These are phyloP conservation scores for Ustilago hordei DNA, from an alignment of 1,284 basidiomycete species.

Conservation along the genomic window DNA sequence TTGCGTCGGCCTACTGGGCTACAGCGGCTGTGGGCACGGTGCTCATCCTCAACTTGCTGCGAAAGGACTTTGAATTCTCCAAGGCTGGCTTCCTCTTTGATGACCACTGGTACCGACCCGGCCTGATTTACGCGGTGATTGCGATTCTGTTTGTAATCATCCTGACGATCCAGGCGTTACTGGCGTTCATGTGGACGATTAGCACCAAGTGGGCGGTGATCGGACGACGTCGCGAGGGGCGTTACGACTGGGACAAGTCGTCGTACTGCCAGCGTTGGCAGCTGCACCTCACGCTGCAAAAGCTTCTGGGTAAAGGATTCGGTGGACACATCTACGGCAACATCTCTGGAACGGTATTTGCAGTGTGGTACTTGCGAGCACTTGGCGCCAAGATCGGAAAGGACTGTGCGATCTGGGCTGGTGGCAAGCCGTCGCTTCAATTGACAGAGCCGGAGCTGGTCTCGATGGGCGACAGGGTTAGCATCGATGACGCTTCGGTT, in stretches of 20 bases:
- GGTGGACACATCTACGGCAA: constrained; percentile 67
- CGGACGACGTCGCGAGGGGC: constrained; percentile 67
- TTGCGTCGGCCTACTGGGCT: constrained; percentile 68
- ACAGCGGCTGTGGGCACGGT: constrained; percentile 66
- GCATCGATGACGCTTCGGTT: constrained; percentile 68
- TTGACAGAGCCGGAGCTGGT: constrained; percentile 69
- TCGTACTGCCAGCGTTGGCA: constrained; percentile 70
- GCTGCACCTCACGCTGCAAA: constrained; percentile 65
- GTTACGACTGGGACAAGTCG: constrained; percentile 70
- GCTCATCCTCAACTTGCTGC: constrained; percentile 62
- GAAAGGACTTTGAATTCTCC: constrained; percentile 51
- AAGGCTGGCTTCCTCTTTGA: constrained; percentile 54
- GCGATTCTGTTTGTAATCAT: constrained; percentile 65
- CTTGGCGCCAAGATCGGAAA: constrained; percentile 66
- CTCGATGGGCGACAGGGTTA: constrained; percentile 66
- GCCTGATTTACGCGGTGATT: constrained; percentile 65
- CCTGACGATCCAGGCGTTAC: constrained; percentile 57
- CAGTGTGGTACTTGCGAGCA: constrained; percentile 67
- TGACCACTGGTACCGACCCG: constrained; percentile 69
- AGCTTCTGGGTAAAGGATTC: constrained; percentile 62
- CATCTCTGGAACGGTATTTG: constrained; percentile 64
- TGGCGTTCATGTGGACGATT: constrained; percentile 66
- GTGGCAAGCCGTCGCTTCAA: constrained; percentile 68
- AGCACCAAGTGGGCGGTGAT: constrained; percentile 68
- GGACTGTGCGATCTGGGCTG: constrained; percentile 68